Conservation (phyloP, 2,329 filamentous ascomycete species). For the Trichophyton verrucosum region DNA sequence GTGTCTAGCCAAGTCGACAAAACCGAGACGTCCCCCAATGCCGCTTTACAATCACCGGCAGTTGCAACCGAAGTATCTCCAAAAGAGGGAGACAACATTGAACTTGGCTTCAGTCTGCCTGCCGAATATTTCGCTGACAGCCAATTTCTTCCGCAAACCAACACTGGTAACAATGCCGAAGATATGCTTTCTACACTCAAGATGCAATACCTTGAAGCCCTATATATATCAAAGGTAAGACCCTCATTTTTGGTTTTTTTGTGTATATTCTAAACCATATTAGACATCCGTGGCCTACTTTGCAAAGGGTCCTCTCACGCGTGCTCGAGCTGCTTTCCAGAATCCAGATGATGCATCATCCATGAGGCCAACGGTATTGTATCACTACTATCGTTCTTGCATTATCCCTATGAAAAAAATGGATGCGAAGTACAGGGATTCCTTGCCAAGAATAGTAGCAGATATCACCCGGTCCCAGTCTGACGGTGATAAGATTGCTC, state of each 20-base stretch:
- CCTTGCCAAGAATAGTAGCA: constrained; percentile 29
- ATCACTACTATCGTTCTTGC: constrained; percentile 30
- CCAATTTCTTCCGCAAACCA: background rate
- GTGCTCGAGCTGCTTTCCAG: constrained; percentile 32
- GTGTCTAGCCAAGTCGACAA: background rate
- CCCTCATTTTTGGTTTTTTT: background rate
- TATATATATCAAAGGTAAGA: constrained; percentile 33
- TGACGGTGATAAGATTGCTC: constrained; percentile 26
- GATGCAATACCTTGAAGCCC: constrained; percentile 32
- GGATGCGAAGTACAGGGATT: constrained; percentile 36
- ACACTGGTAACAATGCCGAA: constrained; percentile 15
- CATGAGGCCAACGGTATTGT: constrained; percentile 20
- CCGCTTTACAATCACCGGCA: background rate
- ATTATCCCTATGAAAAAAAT: constrained; percentile 36
- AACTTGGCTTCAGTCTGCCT: background rate
- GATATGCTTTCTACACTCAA: constrained; percentile 26
- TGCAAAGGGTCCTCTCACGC: constrained; percentile 38
- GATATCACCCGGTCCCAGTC: constrained; percentile 22
- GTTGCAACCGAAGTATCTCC: background rate
- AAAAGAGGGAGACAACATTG: background rate
- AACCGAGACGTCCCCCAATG: background rate
- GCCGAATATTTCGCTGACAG: background rate
- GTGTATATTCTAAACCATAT: constrained; percentile 10
- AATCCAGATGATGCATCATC: constrained; percentile 15
- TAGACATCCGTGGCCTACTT: constrained; percentile 41